Evolutionary conservation across 2,329 filamentous ascomycete species (phyloP).

Genomic region (Chaetomium strumarium): DNA sequence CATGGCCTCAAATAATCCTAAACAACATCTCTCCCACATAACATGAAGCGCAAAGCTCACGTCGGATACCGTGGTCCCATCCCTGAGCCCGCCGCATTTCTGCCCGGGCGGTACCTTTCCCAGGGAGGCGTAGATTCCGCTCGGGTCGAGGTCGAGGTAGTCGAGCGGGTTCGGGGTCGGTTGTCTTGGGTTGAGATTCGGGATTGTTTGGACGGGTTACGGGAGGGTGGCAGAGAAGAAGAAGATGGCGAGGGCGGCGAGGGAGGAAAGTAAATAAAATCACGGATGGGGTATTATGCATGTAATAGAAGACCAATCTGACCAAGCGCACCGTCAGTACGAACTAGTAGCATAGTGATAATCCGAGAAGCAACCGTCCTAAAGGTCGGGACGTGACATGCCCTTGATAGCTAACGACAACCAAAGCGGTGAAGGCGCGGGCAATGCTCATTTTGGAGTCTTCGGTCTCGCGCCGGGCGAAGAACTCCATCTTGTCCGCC

Average conservation of each 20-base stretch:
- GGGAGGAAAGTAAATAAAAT: neutral
- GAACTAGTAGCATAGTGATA: too few species aligned
- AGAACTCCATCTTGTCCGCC: constrained; percentile 3
- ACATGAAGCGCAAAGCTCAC: neutral
- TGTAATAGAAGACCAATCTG: too few species aligned
- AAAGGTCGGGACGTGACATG: neutral
- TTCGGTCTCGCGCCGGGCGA: constrained; percentile 1
- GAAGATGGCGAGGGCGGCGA: neutral
- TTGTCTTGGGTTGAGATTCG: neutral
- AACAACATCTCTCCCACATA: neutral
- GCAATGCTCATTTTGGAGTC: constrained; percentile 2
- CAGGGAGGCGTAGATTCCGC: neutral
- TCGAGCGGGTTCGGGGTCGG: constrained; percentile 5
- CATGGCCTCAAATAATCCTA: too few species aligned
- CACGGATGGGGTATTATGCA: too few species aligned
- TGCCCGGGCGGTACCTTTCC: neutral
- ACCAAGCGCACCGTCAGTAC: too few species aligned
- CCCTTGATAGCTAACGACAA: neutral
- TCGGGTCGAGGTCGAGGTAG: constrained; percentile 1
- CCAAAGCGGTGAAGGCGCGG: constrained; percentile 6
- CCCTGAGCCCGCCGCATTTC: neutral
- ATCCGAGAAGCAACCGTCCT: too few species aligned
- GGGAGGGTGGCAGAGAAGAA: neutral
- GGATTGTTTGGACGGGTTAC: neutral
- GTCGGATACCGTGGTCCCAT: neutral